phyloP scores from a whole-genome alignment of 257 asterid genomes.

The Solanum tarijense region DNA sequence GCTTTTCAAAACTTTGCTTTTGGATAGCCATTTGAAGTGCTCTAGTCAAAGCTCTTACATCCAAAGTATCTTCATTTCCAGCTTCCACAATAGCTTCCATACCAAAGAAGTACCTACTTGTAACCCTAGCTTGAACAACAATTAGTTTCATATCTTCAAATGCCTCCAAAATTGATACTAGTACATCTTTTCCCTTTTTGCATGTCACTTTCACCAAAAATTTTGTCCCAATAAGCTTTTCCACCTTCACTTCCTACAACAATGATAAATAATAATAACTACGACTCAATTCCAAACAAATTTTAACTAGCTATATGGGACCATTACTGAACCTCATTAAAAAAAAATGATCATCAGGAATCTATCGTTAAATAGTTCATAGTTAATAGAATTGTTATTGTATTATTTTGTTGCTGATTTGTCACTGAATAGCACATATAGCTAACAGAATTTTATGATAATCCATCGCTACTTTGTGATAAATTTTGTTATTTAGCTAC shows the following conservation, averaged over 20 bases:
- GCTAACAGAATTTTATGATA: not conserved
- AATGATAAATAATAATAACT: not conserved
- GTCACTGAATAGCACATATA: not conserved
- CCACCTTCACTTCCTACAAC: constrained; percentile 65
- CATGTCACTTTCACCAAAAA: constrained; percentile 40
- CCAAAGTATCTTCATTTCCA: constrained; percentile 10
- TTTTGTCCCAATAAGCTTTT: constrained; percentile 36
- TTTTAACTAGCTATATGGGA: not conserved
- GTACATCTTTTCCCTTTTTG: constrained; percentile 41
- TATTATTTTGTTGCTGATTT: too few relatives aligned
- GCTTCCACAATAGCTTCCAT: constrained; percentile 66
- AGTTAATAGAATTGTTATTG: not conserved
- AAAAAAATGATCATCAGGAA: not conserved
- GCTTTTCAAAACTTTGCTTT: not conserved
- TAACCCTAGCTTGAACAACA: constrained; percentile 34
- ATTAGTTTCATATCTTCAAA: constrained; percentile 47
- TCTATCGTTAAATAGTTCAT: not conserved
- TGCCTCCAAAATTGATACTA: constrained; percentile 43
- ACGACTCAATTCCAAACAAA: not conserved
- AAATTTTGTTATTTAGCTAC: not conserved
- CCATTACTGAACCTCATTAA: not conserved
- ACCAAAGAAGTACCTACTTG: constrained; percentile 37
- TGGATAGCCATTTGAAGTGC: constrained; percentile 35
- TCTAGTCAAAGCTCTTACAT: constrained; percentile 20
- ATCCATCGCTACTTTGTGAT: not conserved